These are phyloP conservation scores for Arthrobotrys conoides DNA, from an alignment of 2,329 filamentous ascomycete genomes.

Conservation along the genomic window DNA sequence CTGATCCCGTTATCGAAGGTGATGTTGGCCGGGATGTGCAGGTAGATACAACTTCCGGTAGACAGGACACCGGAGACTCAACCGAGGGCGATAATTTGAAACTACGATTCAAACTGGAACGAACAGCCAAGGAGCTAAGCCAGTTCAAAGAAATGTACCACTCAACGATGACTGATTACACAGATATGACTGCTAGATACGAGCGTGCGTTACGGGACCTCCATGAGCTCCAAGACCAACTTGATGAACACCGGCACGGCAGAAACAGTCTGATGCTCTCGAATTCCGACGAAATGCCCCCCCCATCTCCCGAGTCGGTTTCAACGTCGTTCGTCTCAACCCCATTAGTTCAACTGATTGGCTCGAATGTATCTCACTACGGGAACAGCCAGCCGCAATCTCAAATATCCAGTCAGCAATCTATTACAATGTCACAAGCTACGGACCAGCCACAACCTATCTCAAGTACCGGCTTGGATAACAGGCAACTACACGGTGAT, in stretches of 20 bases:
- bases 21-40: not conserved
- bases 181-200: constrained; percentile 87
- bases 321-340: constrained; percentile 71
- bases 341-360: constrained; percentile 61
- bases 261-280: constrained; percentile 65
- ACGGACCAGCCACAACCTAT: not conserved
- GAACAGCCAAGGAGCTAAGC: constrained; percentile 78
- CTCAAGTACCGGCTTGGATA: not conserved
- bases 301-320: constrained; percentile 65
- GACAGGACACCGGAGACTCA: not conserved
- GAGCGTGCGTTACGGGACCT: constrained; percentile 87
- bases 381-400: constrained; percentile 63
- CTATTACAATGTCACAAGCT: not conserved
- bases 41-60: not conserved
- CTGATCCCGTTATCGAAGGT: not conserved
- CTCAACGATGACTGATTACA: constrained; percentile 82
- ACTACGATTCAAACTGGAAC: constrained; percentile 56
- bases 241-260: constrained; percentile 82
- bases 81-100: constrained; percentile 30
- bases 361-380: constrained; percentile 27
- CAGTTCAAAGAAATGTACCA: constrained; percentile 94
- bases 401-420: not conserved
- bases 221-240: constrained; percentile 85
- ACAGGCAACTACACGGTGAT: constrained; percentile 65
- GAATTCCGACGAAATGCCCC: constrained; percentile 66